phyloP scores from a whole-genome alignment of 2,329 filamentous ascomycete genomes.

The Fusarium anguioides region DNA sequence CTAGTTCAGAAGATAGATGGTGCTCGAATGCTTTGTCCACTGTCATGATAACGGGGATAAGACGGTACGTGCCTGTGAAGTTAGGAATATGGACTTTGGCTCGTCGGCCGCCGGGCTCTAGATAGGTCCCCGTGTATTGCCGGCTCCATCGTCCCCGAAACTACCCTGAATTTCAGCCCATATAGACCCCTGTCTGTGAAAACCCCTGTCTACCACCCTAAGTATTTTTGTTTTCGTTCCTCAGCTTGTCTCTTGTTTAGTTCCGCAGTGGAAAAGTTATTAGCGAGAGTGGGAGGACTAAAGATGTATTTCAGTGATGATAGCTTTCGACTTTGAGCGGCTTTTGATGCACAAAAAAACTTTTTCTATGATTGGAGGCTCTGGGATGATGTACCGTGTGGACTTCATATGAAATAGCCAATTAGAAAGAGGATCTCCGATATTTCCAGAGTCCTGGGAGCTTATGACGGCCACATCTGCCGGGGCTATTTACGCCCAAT shows the following conservation, averaged over 20 bases:
- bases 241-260: constrained; percentile 8
- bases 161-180: constrained; percentile 28
- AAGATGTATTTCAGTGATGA: neutral
- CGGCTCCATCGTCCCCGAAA: constrained; percentile 33
- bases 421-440: constrained; percentile 37
- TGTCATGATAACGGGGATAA: constrained; percentile 31
- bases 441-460: constrained; percentile 37
- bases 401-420: constrained; percentile 28
- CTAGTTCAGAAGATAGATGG: constrained; percentile 12
- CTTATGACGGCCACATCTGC: constrained; percentile 8
- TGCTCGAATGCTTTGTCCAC: constrained; percentile 31
- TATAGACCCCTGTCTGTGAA: constrained; percentile 34
- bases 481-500: constrained; percentile 21
- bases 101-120: constrained; percentile 24
- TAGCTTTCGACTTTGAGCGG: neutral
- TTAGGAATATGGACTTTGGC: constrained; percentile 28
- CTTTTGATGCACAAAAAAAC: constrained; percentile 8
- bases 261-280: constrained; percentile 12
- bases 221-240: neutral
- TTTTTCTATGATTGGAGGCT: constrained; percentile 17
- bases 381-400: constrained; percentile 24
- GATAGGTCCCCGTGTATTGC: constrained; percentile 23
- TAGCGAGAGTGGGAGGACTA: neutral
- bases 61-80: constrained; percentile 22
- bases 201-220: constrained; percentile 42